phyloP scores from a whole-genome alignment of 768 basidiomycete genomes.

The Albatrellus ellisii region DNA sequence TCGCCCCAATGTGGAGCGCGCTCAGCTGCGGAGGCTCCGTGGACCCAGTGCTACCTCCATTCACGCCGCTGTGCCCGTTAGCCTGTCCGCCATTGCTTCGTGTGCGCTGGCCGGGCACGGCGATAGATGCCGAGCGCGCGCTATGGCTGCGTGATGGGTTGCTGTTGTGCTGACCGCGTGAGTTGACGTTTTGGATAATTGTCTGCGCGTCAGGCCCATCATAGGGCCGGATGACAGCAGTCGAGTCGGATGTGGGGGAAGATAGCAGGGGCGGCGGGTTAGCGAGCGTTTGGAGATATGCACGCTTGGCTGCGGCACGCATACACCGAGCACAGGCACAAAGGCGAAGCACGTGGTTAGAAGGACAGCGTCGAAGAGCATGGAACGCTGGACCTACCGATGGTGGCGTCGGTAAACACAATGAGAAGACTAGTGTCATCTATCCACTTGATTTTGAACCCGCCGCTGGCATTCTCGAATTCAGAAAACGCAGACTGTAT shows the following conservation, averaged over 20 bases:
- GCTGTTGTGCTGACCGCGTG: conserved; percentile 37
- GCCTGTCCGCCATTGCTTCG: conserved; percentile 18
- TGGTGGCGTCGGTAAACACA: conserved; percentile 82
- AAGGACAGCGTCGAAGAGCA: conserved; percentile 2
- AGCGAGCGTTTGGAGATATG: conserved; percentile 84
- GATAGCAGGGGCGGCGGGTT: conserved; percentile 64
- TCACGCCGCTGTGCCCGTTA: conserved; percentile 20
- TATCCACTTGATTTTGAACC: conserved; percentile 98
- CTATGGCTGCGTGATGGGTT: conserved; percentile 55
- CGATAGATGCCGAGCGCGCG: conserved; percentile 30
- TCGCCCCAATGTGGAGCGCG: conserved; percentile 1
- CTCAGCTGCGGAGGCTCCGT: conserved; percentile 3
- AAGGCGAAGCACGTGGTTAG: neutral
- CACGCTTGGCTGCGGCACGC: conserved; percentile 67
- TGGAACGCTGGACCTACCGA: conserved; percentile 48
- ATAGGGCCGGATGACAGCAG: conserved; percentile 75
- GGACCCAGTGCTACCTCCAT: conserved; percentile 5
- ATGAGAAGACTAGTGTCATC: conserved; percentile 94
- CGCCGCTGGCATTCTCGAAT: conserved; percentile 76
- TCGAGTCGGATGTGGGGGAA: conserved; percentile 34
- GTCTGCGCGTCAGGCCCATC: conserved; percentile 86
- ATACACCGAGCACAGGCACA: conserved; percentile 3
- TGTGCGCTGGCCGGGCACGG: conserved; percentile 35
- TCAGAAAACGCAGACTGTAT: conserved; percentile 85
- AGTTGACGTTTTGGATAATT: conserved; percentile 74